Base-by-base conservation (phyloP, 2,329 filamentous ascomycete species). In the Exophiala aquamarina region DNA sequence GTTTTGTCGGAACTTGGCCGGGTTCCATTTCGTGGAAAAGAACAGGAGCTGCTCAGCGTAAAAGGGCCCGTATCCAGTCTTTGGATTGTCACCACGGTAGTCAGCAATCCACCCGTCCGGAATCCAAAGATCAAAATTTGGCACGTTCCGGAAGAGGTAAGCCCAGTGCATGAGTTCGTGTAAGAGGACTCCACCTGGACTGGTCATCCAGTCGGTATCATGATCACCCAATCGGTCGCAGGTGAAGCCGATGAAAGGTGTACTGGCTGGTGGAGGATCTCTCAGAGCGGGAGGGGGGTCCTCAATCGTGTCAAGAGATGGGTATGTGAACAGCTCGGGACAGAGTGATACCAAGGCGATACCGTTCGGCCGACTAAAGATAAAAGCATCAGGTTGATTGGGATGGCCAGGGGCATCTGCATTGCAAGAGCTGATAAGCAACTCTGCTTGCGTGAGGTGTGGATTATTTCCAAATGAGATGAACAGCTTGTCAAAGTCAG, bases 121-220 rank as follows among this genome's bases (percentile, higher is more conserved):
- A 19, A 49, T 44, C 19, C 33, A 32, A 28, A 39, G 38, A 10
- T 35, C 29, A 21, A 35, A 49, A 4, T 33, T 19, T 3, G 32
- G 32, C 3, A 49, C 31, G 34, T 44, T 33, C 14, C 41, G 20
- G 17, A 42, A 15, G 10, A 47, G 15, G 31, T 35, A 41, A 14
- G 29, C 42, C 46, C 46, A 49, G 35, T 49, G 46, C 26, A 49
- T 43, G 23, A 39, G 33, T 33, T 49, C 46, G 26, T 49, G 46
- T 33, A 49, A 20, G 8, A 49, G 39, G 10, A 42, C 21, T 15
- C 32, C 46, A 3, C 32, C 40, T 5, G 46, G 41, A 21, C 31
- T 43, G 18, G 18, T 28, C 46, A 49, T 44, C 40, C 40, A 40
- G 19, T 49, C 46, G 19, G 37, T 49, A 11, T 49, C 46, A 14